phyloP scores from a whole-genome alignment of 1,284 basidiomycete genomes.

The Pseudozyma tsukubaensis region DNA sequence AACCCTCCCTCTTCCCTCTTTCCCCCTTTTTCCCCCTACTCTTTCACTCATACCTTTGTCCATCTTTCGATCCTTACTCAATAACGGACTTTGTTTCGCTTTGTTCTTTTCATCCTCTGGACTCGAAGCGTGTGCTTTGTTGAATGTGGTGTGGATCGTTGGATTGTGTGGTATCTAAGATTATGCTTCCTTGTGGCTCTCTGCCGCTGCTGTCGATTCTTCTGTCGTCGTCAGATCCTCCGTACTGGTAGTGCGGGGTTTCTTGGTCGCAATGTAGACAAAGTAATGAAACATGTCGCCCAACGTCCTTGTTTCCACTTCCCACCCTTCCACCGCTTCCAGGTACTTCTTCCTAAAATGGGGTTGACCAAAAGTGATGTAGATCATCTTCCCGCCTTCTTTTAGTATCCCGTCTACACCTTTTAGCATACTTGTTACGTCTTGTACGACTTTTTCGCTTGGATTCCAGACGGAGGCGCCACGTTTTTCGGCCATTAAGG shows the following conservation, averaged over 20 bases:
- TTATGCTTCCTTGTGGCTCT: too few species aligned
- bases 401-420: slow-evolving; percentile 59
- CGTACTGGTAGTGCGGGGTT: not conserved
- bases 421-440: slow-evolving; percentile 53
- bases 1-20: not conserved
- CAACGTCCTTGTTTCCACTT: slow-evolving; percentile 47
- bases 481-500: slow-evolving; percentile 63
- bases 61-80: too few species aligned
- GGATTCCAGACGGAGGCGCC: slow-evolving; percentile 58
- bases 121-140: too few species aligned
- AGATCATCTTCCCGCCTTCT: slow-evolving; percentile 54
- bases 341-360: slow-evolving; percentile 59
- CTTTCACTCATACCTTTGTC: not conserved
- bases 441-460: slow-evolving; percentile 33
- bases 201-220: not conserved
- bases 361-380: slow-evolving; percentile 66
- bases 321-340: slow-evolving; percentile 47
- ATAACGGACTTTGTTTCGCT: too few species aligned
- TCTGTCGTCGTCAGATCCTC: not conserved
- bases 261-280: slow-evolving; percentile 55
- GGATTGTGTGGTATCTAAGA: too few species aligned
- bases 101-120: too few species aligned
- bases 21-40: not conserved
- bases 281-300: slow-evolving; percentile 66
- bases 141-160: too few species aligned